These are phyloP conservation scores for Fusarium acutatum DNA, from an alignment of 2,329 filamentous ascomycete genomes.

Conservation along the genomic window DNA sequence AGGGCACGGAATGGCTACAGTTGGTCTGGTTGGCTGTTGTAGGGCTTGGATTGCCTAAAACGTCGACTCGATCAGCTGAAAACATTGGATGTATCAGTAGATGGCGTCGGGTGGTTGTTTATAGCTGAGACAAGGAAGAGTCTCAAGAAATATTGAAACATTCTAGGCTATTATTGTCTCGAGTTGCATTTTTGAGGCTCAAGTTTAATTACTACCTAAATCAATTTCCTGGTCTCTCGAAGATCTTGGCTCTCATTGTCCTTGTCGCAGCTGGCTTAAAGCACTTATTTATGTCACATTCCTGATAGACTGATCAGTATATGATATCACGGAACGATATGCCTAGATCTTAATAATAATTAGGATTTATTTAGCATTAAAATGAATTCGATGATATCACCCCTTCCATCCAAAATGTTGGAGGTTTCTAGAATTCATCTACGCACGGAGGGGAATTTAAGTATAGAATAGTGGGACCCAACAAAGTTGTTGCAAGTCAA, in stretches of 20 bases:
- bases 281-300: slow-evolving; percentile 4
- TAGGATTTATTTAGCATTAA: background rate
- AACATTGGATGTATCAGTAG: background rate
- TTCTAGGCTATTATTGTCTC: background rate
- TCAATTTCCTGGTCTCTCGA: background rate
- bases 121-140: slow-evolving; percentile 4
- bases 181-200: background rate
- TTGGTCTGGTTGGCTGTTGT: slow-evolving; percentile 2
- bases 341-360: too few species aligned
- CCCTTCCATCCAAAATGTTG: background rate
- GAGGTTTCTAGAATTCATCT: slow-evolving; percentile 27
- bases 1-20: slow-evolving; percentile 6
- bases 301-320: background rate
- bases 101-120: background rate
- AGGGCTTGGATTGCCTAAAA: slow-evolving; percentile 19
- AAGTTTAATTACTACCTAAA: background rate
- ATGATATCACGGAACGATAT: background rate
- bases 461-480: slow-evolving; percentile 31
- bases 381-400: background rate
- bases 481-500: background rate
- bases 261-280: slow-evolving; percentile 1
- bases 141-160: background rate
- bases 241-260: background rate
- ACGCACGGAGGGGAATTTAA: slow-evolving; percentile 1
- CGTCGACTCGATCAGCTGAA: slow-evolving; percentile 10